Percentiles rank a stretch among this genome's conserved stretches.
phyloP scores from a whole-genome alignment of 768 basidiomycete species.

The button mushroom (Agaricus bisporus) region DNA sequence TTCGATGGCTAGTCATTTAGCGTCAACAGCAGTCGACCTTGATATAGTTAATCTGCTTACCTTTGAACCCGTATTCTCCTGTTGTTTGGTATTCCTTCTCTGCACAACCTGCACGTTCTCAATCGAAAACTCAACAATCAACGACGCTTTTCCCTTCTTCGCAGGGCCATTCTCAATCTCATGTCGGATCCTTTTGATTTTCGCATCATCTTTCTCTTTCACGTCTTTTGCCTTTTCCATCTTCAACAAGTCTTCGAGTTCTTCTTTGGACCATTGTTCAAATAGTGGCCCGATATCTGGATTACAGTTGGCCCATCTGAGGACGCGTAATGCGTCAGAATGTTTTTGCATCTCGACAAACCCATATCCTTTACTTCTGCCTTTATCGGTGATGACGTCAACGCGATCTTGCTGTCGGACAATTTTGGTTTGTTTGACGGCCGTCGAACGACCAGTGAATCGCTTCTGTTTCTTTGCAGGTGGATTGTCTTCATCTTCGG shows the following conservation, averaged over 20 bases:
- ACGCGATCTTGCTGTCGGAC: conserved; percentile 86
- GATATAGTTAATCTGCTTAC: not conserved
- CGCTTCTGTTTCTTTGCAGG: conserved; percentile 19
- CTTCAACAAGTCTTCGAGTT: conserved; percentile 54
- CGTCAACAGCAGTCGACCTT: not conserved
- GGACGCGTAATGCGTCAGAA: conserved; percentile 82
- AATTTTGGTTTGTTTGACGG: conserved; percentile 88
- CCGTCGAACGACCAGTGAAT: conserved; percentile 21
- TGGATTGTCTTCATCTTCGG: conserved; percentile 18
- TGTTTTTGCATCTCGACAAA: conserved; percentile 89
- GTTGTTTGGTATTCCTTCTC: conserved; percentile 43
- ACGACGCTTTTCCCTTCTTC: conserved; percentile 38
- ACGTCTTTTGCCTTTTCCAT: conserved; percentile 57
- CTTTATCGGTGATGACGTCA: conserved; percentile 81
- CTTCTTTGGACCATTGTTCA: conserved; percentile 82
- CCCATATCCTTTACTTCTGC: conserved; percentile 89
- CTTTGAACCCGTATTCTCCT: conserved; percentile 3
- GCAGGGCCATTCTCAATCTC: conserved; percentile 39
- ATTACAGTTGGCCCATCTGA: conserved; percentile 96
- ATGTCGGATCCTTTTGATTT: conserved; percentile 50
- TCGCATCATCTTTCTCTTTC: conserved; percentile 44
- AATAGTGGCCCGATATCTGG: conserved; percentile 56
- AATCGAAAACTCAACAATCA: conserved; percentile 95
- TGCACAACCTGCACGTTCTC: conserved; percentile 91
- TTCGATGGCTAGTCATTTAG: not conserved